These are phyloP conservation scores for Fragaria nilgerrensis DNA, from an alignment of 306 rosid genomes.

Conservation along the genomic window DNA sequence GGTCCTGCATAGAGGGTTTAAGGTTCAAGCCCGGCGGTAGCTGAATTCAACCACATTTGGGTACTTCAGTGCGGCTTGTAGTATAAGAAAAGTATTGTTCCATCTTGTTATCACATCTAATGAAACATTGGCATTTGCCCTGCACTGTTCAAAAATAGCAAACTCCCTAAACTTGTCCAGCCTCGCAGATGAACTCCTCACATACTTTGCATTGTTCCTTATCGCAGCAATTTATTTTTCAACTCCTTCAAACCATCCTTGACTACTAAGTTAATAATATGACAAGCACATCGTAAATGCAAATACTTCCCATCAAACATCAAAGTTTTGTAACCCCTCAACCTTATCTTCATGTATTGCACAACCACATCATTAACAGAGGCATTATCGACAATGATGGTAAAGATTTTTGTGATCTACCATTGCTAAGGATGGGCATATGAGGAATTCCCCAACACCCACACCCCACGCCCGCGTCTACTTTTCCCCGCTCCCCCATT, in stretches of 20 bases:
- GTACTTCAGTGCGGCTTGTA: too few species aligned
- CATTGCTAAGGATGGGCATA: background rate
- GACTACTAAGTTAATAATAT: too few species aligned
- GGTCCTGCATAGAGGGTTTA: too few species aligned
- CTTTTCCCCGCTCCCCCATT: too few species aligned
- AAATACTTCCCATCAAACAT: background rate
- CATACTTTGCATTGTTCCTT: background rate
- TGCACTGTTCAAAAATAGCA: background rate
- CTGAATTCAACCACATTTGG: too few species aligned
- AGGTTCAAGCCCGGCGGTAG: too few species aligned
- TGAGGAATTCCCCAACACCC: too few species aligned
- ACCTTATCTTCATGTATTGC: background rate
- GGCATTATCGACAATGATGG: background rate
- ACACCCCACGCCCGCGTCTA: too few species aligned
- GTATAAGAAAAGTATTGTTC: too few species aligned
- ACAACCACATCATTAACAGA: background rate
- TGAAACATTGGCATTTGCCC: background rate
- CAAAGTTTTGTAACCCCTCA: background rate
- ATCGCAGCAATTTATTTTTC: background rate
- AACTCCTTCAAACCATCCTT: background rate
- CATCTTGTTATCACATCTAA: too few species aligned
- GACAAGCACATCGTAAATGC: background rate
- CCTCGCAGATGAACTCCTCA: background rate
- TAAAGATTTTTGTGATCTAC: background rate
- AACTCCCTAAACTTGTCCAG: background rate